Base-by-base conservation (phyloP, 306 rosid species). In the Pachyrhizus erosus region DNA sequence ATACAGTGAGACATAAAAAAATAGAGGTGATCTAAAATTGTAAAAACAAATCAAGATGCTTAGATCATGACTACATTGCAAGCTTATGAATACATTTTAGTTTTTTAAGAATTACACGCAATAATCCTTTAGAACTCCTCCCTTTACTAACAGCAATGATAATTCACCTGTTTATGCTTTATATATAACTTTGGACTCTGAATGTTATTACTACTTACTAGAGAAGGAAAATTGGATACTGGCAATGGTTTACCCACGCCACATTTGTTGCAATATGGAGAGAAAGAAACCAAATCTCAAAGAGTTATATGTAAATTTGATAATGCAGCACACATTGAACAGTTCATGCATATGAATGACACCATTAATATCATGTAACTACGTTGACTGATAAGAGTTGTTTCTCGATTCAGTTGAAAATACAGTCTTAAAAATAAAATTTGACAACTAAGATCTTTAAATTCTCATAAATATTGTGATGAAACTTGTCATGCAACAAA, bases 31-130 rank as follows among this genome's bases (percentile, higher is more conserved):
- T 68, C 71, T 24, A 39, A 67, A 67, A 58, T 5, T 8, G 24
- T 18, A 74, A 12, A 6, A 17, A 39, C 14, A 14, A 1, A 12
- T 69, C 34, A 34, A 37, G 17, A 43, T 64, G 72, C 52, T 79
- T 42, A 57, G 40, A 24, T 37, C 76, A 81, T 77, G 73, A 5
- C n/a, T n/a, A n/a, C 64, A 81, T 60, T 27, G 71, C 75, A 61
- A 31, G 48, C 5, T 20, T 55, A 10, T 39, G 40, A 29, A 52
- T 31, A 52, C n/a, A 77, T 51, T 37, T 51, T 48, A 51, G 75
- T 33, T 39, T 26, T 20, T 37, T 21, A 70, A 76, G n/a, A n/a
- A 18, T 76, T 51, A 34, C 40, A 45, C 5, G 52, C 29, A 73
- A 18, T 10, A 12, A 40, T 71, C 49, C 67, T 70, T 68, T 29